phyloP scores from a whole-genome alignment of 495 filamentous ascomycete species.

The Jackrogersella minutella region DNA sequence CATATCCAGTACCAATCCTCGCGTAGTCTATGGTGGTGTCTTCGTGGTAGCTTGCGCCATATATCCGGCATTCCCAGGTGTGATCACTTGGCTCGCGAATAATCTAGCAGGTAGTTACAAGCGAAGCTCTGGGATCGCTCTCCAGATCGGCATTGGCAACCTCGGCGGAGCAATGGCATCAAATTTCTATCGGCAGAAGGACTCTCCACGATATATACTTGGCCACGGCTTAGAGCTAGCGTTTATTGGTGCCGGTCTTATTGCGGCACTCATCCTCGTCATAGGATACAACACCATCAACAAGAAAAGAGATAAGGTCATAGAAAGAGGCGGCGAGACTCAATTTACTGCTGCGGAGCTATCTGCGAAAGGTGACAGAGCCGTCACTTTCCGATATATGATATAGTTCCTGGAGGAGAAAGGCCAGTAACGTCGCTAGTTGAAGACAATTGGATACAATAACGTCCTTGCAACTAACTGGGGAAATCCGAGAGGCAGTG shows the following conservation, averaged over 20 bases:
- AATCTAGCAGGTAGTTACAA: constrained; percentile 78
- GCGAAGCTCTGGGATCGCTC: constrained; percentile 74
- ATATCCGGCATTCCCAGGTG: constrained; percentile 69
- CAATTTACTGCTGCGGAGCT: constrained; percentile 61
- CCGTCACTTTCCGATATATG: constrained; percentile 71
- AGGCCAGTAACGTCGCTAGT: background rate
- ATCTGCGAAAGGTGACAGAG: constrained; percentile 68
- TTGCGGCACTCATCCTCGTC: constrained; percentile 64
- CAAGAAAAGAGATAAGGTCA: constrained; percentile 58
- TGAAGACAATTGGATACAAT: background rate
- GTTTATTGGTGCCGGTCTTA: constrained; percentile 68
- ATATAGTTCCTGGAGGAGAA: background rate
- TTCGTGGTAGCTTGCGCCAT: constrained; percentile 74
- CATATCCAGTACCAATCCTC: constrained; percentile 60
- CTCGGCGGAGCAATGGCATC: constrained; percentile 77
- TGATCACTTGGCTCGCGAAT: constrained; percentile 75
- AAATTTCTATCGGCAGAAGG: constrained; percentile 75
- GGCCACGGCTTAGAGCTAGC: constrained; percentile 75
- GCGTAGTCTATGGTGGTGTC: constrained; percentile 75
- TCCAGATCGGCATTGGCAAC: constrained; percentile 79
- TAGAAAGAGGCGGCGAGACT: constrained; percentile 54
- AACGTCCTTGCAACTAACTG: background rate
- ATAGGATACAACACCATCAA: constrained; percentile 69
- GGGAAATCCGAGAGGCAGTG: background rate
- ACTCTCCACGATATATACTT: constrained; percentile 69